Conservation (phyloP, 768 basidiomycete genomes). For the Amyloporia xantha region DNA sequence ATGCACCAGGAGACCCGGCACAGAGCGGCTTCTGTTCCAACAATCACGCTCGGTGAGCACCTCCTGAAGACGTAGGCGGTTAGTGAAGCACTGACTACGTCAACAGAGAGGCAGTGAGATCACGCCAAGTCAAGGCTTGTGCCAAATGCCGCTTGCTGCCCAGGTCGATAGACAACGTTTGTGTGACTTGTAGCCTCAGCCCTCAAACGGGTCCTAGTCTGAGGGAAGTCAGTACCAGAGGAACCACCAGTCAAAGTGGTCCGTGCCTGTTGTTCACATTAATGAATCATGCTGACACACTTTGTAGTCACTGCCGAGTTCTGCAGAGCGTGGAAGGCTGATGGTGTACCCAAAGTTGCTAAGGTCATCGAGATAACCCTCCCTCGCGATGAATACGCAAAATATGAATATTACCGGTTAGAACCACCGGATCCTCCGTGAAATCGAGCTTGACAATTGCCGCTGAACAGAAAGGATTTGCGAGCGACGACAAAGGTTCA, state of each 20-base stretch:
- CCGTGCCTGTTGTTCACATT: constrained; percentile 18
- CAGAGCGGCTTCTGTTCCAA: constrained; percentile 52
- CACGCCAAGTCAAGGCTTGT: constrained; percentile 44
- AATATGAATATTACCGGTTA: constrained; percentile 45
- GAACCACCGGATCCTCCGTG: no score
- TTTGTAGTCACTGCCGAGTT: constrained; percentile 39
- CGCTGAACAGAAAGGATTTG: constrained; percentile 6
- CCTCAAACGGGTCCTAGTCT: constrained; percentile 16
- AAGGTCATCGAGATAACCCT: constrained; percentile 49
- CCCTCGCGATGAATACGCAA: constrained; percentile 23
- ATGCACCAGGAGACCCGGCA: constrained; percentile 35
- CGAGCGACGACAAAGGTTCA: constrained; percentile 32
- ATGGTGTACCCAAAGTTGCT: constrained; percentile 37
- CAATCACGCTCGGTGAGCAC: constrained; percentile 51
- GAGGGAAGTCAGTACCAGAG: constrained; percentile 19
- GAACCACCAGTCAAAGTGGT: constrained; percentile 48
- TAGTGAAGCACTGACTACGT: no score
- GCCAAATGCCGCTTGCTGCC: constrained; percentile 34
- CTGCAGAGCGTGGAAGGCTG: constrained; percentile 43
- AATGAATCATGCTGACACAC: no score
- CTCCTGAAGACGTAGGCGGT: no score
- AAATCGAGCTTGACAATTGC: no score
- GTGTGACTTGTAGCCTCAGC: constrained; percentile 44
- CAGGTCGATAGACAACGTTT: constrained; percentile 38
- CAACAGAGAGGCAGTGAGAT: constrained; percentile 44